Conservation (phyloP, 257 asterid genomes). For the Echites panduratus region DNA sequence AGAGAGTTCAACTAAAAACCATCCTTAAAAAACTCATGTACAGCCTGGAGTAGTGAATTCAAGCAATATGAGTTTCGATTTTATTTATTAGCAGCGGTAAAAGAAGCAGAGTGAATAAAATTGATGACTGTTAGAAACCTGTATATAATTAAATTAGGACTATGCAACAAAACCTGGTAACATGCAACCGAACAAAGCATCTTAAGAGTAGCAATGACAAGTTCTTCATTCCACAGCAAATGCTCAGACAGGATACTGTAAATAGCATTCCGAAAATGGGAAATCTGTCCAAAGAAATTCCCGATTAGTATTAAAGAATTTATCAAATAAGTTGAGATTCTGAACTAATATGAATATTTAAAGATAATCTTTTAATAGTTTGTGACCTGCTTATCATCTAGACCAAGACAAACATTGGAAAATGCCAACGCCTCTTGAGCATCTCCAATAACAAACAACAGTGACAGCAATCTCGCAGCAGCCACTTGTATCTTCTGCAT, state of each 20-base stretch:
- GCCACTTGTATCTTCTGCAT: slow-evolving; percentile 70
- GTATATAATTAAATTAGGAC: background rate
- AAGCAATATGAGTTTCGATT: background rate
- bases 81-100: background rate
- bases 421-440: slow-evolving; percentile 38
- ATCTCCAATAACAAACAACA: slow-evolving; percentile 47
- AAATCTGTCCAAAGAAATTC: slow-evolving; percentile 47
- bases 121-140: background rate
- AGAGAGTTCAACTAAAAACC: background rate
- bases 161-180: slow-evolving; percentile 48
- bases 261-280: slow-evolving; percentile 48
- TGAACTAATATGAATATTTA: slow-evolving; percentile 15
- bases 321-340: slow-evolving; percentile 1
- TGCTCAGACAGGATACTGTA: slow-evolving; percentile 55
- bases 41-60: background rate
- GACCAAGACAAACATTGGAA: slow-evolving; percentile 59
- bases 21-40: background rate
- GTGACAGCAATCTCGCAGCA: slow-evolving; percentile 71
- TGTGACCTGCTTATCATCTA: slow-evolving; percentile 81
- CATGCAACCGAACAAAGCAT: slow-evolving; percentile 71
- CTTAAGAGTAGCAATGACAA: slow-evolving; percentile 48
- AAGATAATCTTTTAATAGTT: slow-evolving; percentile 11
- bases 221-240: slow-evolving; percentile 54
- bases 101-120: background rate
- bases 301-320: slow-evolving; percentile 14